Base-by-base conservation (phyloP, 148 eudicot species). In the Chenopodium quinoa region DNA sequence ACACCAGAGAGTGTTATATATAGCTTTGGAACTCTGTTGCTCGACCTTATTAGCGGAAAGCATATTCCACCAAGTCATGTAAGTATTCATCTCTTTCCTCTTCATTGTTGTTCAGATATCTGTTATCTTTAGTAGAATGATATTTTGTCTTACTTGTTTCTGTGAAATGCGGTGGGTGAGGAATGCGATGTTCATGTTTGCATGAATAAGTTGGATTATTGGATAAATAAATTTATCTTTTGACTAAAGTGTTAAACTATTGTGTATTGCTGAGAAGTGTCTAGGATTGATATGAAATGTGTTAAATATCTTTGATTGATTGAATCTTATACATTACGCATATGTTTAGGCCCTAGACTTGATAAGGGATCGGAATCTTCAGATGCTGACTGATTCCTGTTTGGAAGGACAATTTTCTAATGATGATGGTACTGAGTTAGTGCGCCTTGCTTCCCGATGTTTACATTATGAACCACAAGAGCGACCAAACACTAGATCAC, bases 11-110 rank as follows among this genome's bases (percentile, higher is more conserved):
- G 94, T 82, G 90, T 91, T 58, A 89, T 86, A 78, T 91, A 91
- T 80, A 86, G 94, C 86, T 87, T 91, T 69, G 94, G 94, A 54
- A 90, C 92, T 74, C 87, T 91, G 81, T 77, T 91, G 82, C 91
- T 91, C 75, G 94, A 91, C 76, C 88, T 91, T 80, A 88, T 91
- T 34, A 91, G 92, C n/a, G 92, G 94, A 60, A 91, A 91, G 73
- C 94, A 91, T 76, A 91, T 91, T 78, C 94, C 94, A 47, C 94
- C 94, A 14, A 89, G 94, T 82, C 90, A 87, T 82, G 94, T 91
- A 83, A 84, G 93, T 72, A 64, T 80, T 32, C 34, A 20, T 47
- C 37, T 66, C 71, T 77, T 64, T 67, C 31, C 71, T 52, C 48
- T 12, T 62, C 37, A 69, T 29, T 25, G 4, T 19, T 44, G 7